Evolutionary conservation across 495 filamentous ascomycete genomes (phyloP).

Genomic region (Pyronema omphalodes): DNA sequence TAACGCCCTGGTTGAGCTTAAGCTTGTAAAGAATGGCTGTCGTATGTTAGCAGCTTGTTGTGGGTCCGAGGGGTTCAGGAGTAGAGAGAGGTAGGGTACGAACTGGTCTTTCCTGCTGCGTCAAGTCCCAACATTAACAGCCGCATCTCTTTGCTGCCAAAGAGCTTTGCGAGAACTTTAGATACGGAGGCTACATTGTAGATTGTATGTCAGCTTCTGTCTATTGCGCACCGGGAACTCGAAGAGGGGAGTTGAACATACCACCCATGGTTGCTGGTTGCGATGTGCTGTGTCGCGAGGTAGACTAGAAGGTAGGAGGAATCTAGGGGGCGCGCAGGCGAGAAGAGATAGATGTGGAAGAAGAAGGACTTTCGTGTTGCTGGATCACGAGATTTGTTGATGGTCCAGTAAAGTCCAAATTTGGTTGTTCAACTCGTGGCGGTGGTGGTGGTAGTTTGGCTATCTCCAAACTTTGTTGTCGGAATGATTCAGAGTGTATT

Average conservation of each 20-base stretch:
- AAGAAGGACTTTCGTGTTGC: no score
- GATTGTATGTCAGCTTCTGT: background rate
- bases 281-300: no score
- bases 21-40: slow-evolving; percentile 95
- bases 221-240: background rate
- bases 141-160: slow-evolving; percentile 96
- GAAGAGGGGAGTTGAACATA: background rate
- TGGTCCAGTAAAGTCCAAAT: no score
- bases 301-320: no score
- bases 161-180: slow-evolving; percentile 49
- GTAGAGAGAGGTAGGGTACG: slow-evolving; percentile 16
- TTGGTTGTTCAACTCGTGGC: no score
- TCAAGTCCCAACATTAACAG: slow-evolving; percentile 95
- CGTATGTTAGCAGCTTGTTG: background rate
- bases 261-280: background rate
- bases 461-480: no score
- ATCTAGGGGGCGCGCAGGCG: no score
- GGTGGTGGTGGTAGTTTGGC: no score
- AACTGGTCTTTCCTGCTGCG: slow-evolving; percentile 93
- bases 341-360: no score
- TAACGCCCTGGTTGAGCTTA: slow-evolving; percentile 93
- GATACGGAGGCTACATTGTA: slow-evolving; percentile 14
- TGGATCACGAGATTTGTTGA: no score
- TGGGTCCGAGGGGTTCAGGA: background rate
- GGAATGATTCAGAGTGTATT: no score